Conservation (phyloP, 345 rosid genomes). For the Adansonia digitata region DNA sequence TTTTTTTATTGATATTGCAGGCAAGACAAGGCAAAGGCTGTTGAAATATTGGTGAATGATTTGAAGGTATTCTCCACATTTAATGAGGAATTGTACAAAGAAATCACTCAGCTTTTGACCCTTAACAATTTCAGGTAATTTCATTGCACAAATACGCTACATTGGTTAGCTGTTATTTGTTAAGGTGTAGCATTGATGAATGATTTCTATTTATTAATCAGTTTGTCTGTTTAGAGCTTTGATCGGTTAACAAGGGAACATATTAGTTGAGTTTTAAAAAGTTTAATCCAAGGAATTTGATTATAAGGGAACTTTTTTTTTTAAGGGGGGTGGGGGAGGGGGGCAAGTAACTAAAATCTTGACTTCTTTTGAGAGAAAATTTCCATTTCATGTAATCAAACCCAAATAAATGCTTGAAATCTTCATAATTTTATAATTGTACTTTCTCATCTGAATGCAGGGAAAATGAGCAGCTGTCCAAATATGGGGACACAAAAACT, state of each 20-base stretch:
- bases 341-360: constrained; percentile 6
- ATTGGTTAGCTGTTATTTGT: not conserved
- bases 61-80: constrained; percentile 68
- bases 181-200: not conserved
- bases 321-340: too few species aligned
- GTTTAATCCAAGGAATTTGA: not conserved
- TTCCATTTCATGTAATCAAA: not conserved
- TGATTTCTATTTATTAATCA: not conserved
- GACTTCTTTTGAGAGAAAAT: not conserved
- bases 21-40: constrained; percentile 55
- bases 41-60: constrained; percentile 62
- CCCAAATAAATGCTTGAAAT: not conserved
- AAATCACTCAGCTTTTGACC: constrained; percentile 69
- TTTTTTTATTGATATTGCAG: not conserved
- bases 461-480: constrained; percentile 7
- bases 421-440: not conserved
- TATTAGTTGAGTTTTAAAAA: not conserved
- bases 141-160: not conserved
- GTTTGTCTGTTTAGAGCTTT: not conserved
- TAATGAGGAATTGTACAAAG: constrained; percentile 71
- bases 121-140: constrained; percentile 20
- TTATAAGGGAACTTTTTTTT: not conserved
- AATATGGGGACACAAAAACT: constrained; percentile 4
- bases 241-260: not conserved
- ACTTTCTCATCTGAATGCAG: not conserved